A percentile compares a stretch with the other conserved stretches of the same genome.
phyloP scores from a whole-genome alignment of 371 early-diverging fungal species.

The Nematocida sp. region DNA sequence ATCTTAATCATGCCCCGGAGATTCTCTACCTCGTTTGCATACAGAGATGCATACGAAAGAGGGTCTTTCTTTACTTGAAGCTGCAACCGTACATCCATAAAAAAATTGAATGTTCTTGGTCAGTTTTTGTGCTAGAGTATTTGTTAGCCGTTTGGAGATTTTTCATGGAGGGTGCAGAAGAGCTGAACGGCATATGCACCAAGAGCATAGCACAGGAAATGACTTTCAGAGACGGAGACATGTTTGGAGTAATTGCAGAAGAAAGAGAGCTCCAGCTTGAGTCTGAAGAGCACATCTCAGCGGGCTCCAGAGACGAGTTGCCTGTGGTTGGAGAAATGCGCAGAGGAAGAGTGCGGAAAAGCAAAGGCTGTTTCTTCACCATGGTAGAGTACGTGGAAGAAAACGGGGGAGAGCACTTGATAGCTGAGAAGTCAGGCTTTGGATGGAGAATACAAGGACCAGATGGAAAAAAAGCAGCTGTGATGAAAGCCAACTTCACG shows the following conservation, averaged over 20 bases:
- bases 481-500: slow-evolving; percentile 6
- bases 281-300: too few relatives aligned
- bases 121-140: background rate
- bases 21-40: slow-evolving; percentile 45
- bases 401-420: background rate
- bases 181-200: background rate
- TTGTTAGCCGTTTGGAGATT: background rate
- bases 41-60: background rate
- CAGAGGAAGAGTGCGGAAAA: slow-evolving; percentile 7
- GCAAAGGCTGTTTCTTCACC: background rate
- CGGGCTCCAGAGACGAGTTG: background rate
- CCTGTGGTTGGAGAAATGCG: background rate
- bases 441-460: slow-evolving; percentile 16
- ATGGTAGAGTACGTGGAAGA: background rate
- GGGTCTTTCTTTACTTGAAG: slow-evolving; percentile 45
- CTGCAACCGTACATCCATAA: slow-evolving; percentile 46
- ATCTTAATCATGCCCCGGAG: slow-evolving; percentile 43
- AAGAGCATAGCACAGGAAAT: background rate
- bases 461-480: slow-evolving; percentile 15
- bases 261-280: too few relatives aligned
- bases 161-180: background rate
- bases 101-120: slow-evolving; percentile 15
- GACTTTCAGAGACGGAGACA: background rate
- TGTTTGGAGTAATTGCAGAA: background rate
- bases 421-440: background rate